Evolutionary conservation across 2,329 filamentous ascomycete species (phyloP).

Genomic region (Elsinoe necatrix): DNA sequence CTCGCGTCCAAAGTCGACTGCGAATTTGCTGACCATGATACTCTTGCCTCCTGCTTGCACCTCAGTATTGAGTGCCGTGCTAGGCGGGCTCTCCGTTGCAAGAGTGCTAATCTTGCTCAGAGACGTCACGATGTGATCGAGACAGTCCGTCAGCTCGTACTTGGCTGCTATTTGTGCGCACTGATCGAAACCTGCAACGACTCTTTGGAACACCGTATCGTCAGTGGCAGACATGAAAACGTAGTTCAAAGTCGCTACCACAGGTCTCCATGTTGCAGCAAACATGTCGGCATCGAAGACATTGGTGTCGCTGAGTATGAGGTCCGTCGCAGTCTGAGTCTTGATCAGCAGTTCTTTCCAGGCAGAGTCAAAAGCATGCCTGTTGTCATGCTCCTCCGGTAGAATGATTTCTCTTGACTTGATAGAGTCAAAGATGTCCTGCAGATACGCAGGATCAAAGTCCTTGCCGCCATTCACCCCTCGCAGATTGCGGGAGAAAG

Average conservation of each 20-base stretch:
- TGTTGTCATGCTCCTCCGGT: constrained; percentile 93
- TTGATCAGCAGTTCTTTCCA: constrained; percentile 93
- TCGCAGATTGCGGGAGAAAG: constrained; percentile 82
- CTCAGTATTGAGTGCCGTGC: constrained; percentile 86
- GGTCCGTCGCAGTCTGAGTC: constrained; percentile 62
- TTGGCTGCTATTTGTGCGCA: constrained; percentile 86
- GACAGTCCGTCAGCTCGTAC: constrained; percentile 72
- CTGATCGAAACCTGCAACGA: constrained; percentile 92
- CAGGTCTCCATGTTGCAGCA: constrained; percentile 86
- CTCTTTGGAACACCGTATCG: constrained; percentile 85
- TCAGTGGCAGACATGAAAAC: constrained; percentile 99
- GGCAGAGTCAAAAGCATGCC: constrained; percentile 91
- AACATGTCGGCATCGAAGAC: constrained; percentile 98
- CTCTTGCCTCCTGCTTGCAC: constrained; percentile 85
- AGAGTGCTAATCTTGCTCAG: constrained; percentile 85
- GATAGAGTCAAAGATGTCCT: constrained; percentile 85
- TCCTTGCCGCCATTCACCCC: constrained; percentile 81
- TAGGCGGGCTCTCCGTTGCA: constrained; percentile 65
- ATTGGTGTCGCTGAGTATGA: constrained; percentile 80
- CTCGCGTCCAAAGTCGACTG: constrained; percentile 89
- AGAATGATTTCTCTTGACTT: constrained; percentile 90
- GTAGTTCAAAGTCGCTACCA: constrained; percentile 89
- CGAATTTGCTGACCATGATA: constrained; percentile 97
- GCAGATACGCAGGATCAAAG: constrained; percentile 74
- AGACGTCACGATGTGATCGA: constrained; percentile 88